Conservation (phyloP, 345 rosid species). For the Toxicodendron radicans region DNA sequence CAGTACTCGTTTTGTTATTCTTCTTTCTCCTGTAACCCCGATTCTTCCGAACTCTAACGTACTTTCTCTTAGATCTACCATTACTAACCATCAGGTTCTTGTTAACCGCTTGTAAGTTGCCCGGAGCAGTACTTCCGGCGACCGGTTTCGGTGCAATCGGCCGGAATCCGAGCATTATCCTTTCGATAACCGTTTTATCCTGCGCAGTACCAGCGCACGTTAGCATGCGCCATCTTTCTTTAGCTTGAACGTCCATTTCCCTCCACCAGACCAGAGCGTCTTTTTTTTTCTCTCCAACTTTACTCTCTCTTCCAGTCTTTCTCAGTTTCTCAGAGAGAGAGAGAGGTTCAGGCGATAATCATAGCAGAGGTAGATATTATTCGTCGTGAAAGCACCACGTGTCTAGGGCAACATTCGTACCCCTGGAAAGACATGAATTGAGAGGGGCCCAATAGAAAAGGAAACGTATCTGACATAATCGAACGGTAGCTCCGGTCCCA, state of each 20-base stretch:
- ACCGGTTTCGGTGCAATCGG: slow-evolving; percentile 91
- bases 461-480: background rate
- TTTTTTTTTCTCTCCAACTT: background rate
- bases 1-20: slow-evolving; percentile 22
- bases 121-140: slow-evolving; percentile 26
- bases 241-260: slow-evolving; percentile 27
- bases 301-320: slow-evolving; percentile 23
- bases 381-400: slow-evolving; percentile 42
- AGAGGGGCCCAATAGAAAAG: slow-evolving; percentile 21
- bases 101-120: slow-evolving; percentile 16
- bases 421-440: slow-evolving; percentile 22
- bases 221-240: slow-evolving; percentile 24
- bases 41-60: slow-evolving; percentile 61
- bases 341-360: slow-evolving; percentile 14
- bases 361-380: slow-evolving; percentile 18
- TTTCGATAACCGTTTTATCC: slow-evolving; percentile 48
- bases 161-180: slow-evolving; percentile 72
- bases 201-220: slow-evolving; percentile 29
- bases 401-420: slow-evolving; percentile 36
- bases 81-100: slow-evolving; percentile 28
- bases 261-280: background rate
- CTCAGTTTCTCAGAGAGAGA: slow-evolving; percentile 7
- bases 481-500: background rate
- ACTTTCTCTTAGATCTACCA: slow-evolving; percentile 60
- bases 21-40: slow-evolving; percentile 25